Conservation (phyloP, 352 stramenopile species). For the Globisporangium orthogonon region DNA sequence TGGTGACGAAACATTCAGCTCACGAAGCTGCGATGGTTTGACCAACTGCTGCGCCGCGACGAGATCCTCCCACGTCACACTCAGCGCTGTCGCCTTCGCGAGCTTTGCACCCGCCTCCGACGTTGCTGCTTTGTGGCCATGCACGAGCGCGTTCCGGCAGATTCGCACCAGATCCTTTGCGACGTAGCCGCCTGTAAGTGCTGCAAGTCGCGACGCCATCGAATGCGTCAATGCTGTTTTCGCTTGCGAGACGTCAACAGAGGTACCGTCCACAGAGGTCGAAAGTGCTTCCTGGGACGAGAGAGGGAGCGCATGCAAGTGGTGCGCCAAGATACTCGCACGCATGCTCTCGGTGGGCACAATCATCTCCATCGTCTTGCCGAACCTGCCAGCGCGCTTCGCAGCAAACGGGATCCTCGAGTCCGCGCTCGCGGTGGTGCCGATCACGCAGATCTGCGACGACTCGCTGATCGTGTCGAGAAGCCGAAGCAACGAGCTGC, state of each 20-base stretch:
- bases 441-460: conserved; percentile 40
- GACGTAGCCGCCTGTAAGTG: conserved; percentile 66
- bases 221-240: not conserved
- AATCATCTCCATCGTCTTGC: conserved; percentile 52
- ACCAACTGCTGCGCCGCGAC: conserved; percentile 45
- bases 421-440: conserved; percentile 28
- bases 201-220: conserved; percentile 36
- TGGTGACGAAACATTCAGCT: conserved; percentile 68
- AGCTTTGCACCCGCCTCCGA: not conserved
- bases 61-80: conserved; percentile 35
- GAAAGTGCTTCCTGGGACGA: not conserved
- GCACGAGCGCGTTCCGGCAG: conserved; percentile 47
- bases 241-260: not conserved
- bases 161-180: conserved; percentile 72
- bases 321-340: conserved; percentile 32
- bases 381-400: conserved; percentile 45
- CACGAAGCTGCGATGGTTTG: conserved; percentile 65
- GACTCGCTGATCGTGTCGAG: conserved; percentile 37
- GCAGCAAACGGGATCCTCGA: conserved; percentile 32
- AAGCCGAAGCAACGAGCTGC: conserved; percentile 52
- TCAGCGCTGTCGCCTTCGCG: not conserved
- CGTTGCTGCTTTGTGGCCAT: conserved; percentile 18
- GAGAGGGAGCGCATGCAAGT: conserved; percentile 32
- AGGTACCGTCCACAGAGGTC: not conserved
- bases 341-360: conserved; percentile 59